Evolutionary conservation across 2,329 filamentous ascomycete species (phyloP).

Genomic region (Penicillium sp.): DNA sequence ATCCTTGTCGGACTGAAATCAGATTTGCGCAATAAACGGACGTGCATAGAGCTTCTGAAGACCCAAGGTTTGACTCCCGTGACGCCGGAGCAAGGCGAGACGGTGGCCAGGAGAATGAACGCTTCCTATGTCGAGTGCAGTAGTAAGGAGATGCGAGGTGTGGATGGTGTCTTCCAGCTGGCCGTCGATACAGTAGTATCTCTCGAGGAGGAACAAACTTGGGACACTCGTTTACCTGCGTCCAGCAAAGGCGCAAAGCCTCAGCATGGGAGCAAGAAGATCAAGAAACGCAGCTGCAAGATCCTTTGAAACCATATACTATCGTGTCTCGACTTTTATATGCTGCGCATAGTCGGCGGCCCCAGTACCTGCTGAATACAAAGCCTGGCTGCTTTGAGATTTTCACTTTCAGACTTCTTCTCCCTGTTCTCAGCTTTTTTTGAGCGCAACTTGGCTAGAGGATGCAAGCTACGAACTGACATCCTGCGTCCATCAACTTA

Average conservation of each 20-base stretch:
- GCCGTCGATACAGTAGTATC: conserved; percentile 90
- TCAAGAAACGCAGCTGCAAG: conserved; percentile 84
- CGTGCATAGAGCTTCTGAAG: conserved; percentile 98
- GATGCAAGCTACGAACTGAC: not conserved
- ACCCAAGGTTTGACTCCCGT: conserved; percentile 96
- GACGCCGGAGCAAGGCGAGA: conserved; percentile 84
- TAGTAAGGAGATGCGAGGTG: conserved; percentile 94
- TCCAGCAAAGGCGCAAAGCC: conserved; percentile 26
- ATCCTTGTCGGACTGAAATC: conserved; percentile 97
- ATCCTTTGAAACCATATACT: conserved; percentile 64
- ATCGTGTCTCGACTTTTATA: conserved; percentile 21
- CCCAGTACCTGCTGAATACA: conserved; percentile 25
- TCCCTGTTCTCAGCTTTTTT: conserved; percentile 19
- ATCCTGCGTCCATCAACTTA: conserved; percentile 2
- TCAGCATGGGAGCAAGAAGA: conserved; percentile 61
- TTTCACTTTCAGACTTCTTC: conserved; percentile 17
- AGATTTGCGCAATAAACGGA: conserved; percentile 91
- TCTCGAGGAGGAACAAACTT: conserved; percentile 73
- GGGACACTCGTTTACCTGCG: conserved; percentile 35
- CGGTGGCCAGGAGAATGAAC: conserved; percentile 90
- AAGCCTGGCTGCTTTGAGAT: conserved; percentile 44
- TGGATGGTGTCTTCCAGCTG: conserved; percentile 93
- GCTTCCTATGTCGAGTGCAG: conserved; percentile 98
- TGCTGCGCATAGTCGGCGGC: conserved; percentile 15
- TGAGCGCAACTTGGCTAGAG: conserved; percentile 16